phyloP scores from a whole-genome alignment of 2,329 filamentous ascomycete species.

The Raffaelea arxii region DNA sequence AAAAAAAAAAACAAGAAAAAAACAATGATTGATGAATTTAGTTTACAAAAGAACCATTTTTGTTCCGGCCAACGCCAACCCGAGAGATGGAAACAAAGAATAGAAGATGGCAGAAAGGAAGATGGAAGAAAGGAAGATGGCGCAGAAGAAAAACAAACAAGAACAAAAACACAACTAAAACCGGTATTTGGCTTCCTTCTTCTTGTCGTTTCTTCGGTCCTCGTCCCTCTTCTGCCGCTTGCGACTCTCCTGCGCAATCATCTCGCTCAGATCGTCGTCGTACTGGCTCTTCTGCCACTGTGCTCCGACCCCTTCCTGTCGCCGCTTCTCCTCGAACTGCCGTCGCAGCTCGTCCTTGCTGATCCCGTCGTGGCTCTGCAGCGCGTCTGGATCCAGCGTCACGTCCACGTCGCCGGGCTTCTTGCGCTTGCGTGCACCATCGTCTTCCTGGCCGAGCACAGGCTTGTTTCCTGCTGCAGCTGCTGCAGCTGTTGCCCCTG shows the following conservation, averaged over 20 bases:
- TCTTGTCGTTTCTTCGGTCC: constrained; percentile 58
- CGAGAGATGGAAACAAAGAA: neutral
- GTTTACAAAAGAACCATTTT: neutral
- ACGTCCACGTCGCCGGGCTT: constrained; percentile 95
- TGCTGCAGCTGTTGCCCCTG: constrained; percentile 25
- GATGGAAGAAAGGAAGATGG: neutral
- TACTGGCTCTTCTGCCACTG: constrained; percentile 49
- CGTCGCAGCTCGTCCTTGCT: constrained; percentile 75
- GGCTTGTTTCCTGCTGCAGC: constrained; percentile 41
- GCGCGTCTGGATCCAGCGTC: constrained; percentile 74
- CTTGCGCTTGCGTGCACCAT: constrained; percentile 70
- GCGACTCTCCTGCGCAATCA: constrained; percentile 88
- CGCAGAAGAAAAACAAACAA: neutral
- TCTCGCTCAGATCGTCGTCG: constrained; percentile 86
- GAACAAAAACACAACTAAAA: constrained; percentile 22
- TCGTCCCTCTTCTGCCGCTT: constrained; percentile 86
- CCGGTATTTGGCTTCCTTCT: constrained; percentile 44
- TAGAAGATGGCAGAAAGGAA: neutral
- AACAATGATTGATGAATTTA: too few relatives aligned
- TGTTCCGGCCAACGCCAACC: neutral
- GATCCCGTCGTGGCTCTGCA: constrained; percentile 66
- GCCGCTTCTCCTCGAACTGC: constrained; percentile 66
- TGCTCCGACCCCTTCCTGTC: constrained; percentile 55
- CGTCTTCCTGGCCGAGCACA: constrained; percentile 71
- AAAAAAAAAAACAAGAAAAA: neutral